Conservation (phyloP, 2,329 filamentous ascomycete genomes). For the Chrysoporthe austroafricana region DNA sequence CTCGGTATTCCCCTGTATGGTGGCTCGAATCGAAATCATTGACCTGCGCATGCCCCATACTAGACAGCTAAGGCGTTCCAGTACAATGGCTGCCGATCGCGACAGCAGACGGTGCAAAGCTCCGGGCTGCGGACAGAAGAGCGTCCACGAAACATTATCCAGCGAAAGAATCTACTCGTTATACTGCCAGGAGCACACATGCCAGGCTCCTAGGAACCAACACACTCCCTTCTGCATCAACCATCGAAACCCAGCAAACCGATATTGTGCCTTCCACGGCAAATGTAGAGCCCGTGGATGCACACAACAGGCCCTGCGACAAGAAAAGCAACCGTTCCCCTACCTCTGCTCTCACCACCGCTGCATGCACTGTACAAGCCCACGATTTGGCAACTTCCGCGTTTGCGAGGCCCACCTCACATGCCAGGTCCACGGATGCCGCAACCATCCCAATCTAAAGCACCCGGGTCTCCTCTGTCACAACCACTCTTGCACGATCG, state of each 20-base stretch:
- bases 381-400: neutral
- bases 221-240: constrained; percentile 26
- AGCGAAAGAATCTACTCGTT: neutral
- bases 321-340: constrained; percentile 20
- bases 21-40: constrained; percentile 11
- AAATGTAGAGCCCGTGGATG: constrained; percentile 21
- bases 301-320: constrained; percentile 13
- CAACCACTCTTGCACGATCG: constrained; percentile 18
- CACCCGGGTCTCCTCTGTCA: constrained; percentile 20
- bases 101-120: constrained; percentile 8
- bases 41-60: constrained; percentile 14
- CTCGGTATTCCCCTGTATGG: neutral
- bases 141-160: constrained; percentile 10
- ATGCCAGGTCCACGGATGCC: constrained; percentile 19
- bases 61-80: constrained; percentile 8
- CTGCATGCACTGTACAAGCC: constrained; percentile 14
- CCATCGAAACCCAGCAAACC: constrained; percentile 21
- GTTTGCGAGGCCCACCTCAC: constrained; percentile 24
- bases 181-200: constrained; percentile 29
- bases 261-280: constrained; percentile 26
- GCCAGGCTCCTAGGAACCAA: constrained; percentile 21
- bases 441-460: constrained; percentile 7
- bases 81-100: constrained; percentile 13
- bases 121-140: constrained; percentile 12
- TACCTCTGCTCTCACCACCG: constrained; percentile 23